Conservation (phyloP, 169 alveolate species). For the Eimeria maxima region DNA sequence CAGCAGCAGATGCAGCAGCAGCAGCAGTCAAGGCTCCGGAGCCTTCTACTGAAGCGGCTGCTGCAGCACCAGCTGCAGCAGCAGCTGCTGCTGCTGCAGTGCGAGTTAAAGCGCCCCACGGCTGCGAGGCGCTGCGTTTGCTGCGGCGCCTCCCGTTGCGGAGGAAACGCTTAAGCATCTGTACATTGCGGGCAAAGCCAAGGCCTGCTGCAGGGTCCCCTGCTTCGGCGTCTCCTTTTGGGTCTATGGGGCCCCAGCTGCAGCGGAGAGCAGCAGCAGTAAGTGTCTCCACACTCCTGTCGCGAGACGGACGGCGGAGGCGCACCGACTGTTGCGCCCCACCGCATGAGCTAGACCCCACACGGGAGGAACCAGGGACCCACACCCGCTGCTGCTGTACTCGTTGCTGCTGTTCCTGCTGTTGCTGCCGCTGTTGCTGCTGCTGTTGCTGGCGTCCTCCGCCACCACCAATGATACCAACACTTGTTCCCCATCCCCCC, state of each 20-base stretch:
- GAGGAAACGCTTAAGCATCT: conserved; percentile 29
- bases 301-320: no score
- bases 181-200: conserved; percentile 14
- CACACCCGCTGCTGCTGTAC: neutral
- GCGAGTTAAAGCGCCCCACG: conserved; percentile 3
- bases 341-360: neutral
- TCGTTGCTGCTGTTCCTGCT: conserved; percentile 15
- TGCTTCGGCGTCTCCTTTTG: no score
- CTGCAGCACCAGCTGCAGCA: conserved; percentile 42
- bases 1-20: no score
- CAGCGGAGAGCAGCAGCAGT: no score
- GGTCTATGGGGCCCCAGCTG: no score
- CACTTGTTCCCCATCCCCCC: neutral
- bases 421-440: neutral
- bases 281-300: no score
- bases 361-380: neutral
- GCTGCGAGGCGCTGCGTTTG: conserved; percentile 51
- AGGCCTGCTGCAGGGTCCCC: conserved; percentile 7
- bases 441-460: conserved; percentile 29
- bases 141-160: conserved; percentile 3
- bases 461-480: neutral
- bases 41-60: neutral
- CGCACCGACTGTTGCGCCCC: no score
- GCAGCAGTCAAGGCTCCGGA: no score
- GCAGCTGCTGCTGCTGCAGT: conserved; percentile 27